phyloP scores from a whole-genome alignment of 768 basidiomycete genomes.

The Mrakia hoshinonis region DNA sequence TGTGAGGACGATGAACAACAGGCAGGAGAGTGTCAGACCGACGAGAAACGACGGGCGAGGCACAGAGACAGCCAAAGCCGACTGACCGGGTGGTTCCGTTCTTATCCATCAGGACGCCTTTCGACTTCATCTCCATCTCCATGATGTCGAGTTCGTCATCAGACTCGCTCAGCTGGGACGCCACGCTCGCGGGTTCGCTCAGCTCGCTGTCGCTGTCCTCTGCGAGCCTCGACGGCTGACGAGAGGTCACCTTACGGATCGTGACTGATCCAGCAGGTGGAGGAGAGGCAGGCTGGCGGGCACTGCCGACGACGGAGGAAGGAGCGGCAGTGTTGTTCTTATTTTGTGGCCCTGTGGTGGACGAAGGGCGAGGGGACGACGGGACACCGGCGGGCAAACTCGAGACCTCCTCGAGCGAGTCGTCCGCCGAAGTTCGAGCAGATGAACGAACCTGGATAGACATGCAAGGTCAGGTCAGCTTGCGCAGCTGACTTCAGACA shows the following conservation, averaged over 20 bases:
- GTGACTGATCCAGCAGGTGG: background rate
- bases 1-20: background rate
- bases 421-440: background rate
- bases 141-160: background rate
- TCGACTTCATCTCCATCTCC: background rate
- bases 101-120: background rate
- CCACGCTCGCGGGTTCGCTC: background rate
- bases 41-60: background rate
- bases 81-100: background rate
- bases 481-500: too few relatives aligned
- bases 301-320: too few relatives aligned
- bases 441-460: too few relatives aligned
- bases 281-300: background rate
- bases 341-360: too few relatives aligned
- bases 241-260: background rate
- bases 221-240: too few relatives aligned
- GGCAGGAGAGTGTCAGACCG: background rate
- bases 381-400: background rate
- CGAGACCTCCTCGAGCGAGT: conserved; percentile 2
- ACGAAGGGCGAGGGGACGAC: background rate
- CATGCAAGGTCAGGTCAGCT: too few relatives aligned
- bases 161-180: background rate
- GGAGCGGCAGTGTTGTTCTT: too few relatives aligned
- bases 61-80: background rate
- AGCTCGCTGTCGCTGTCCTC: conserved; percentile 1